Conservation (phyloP, 2,329 filamentous ascomycete species). For the Chaetomium strumarium region DNA sequence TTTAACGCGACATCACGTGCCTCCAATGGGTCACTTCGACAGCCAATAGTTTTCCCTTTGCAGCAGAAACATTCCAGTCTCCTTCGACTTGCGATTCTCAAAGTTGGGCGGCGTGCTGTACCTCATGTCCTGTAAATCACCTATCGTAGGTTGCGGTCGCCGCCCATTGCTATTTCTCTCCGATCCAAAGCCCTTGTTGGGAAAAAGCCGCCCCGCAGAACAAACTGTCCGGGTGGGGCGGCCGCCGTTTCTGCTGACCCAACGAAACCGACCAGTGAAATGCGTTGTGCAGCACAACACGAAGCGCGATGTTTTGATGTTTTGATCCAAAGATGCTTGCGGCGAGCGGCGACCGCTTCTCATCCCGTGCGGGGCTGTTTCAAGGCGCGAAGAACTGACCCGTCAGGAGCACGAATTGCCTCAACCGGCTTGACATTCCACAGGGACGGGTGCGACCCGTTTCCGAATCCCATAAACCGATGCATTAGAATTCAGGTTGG, state of each 20-base stretch:
- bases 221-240: not conserved
- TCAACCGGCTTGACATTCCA: not conserved
- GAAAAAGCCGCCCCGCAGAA: not conserved
- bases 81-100: too few relatives aligned
- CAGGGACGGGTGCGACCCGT: not conserved
- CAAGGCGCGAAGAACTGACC: not conserved
- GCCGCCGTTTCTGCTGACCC: constrained; percentile 14
- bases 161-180: not conserved
- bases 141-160: too few relatives aligned
- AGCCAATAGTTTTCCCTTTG: not conserved
- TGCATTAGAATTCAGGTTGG: not conserved
- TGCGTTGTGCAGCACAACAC: constrained; percentile 22
- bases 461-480: not conserved
- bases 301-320: constrained; percentile 26
- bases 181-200: not conserved
- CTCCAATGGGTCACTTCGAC: not conserved
- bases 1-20: constrained; percentile 21
- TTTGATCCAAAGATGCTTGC: constrained; percentile 16
- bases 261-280: constrained; percentile 23
- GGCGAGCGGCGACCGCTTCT: constrained; percentile 12
- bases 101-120: too few relatives aligned
- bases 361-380: constrained; percentile 7
- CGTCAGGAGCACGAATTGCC: not conserved
- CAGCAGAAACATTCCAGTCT: too few relatives aligned
- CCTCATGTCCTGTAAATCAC: too few relatives aligned